A percentile compares a stretch with the other conserved stretches of the same genome.
phyloP scores from a whole-genome alignment of 148 eudicot genomes.

The Cornus controversa region DNA sequence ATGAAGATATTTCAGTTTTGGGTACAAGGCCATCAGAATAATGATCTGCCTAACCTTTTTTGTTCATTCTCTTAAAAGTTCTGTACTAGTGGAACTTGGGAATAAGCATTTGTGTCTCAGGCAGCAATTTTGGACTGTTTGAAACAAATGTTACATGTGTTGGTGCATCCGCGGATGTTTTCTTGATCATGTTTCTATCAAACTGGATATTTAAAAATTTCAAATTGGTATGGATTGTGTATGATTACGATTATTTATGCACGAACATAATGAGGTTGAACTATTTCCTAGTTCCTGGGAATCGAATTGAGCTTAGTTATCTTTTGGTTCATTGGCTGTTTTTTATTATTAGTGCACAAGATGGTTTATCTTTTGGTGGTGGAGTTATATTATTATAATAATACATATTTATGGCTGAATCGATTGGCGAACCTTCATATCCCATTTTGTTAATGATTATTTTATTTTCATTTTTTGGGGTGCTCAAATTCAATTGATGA shows the following conservation, averaged over 20 bases:
- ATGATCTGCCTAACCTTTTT: neutral
- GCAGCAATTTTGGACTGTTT: neutral
- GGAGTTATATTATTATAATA: too few relatives aligned
- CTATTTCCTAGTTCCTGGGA: neutral
- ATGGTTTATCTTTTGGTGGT: too few relatives aligned
- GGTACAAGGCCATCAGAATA: conserved; percentile 42
- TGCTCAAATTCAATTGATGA: too few relatives aligned
- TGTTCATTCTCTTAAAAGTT: neutral
- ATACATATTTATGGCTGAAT: too few relatives aligned
- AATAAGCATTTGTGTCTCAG: neutral
- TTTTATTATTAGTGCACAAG: too few relatives aligned
- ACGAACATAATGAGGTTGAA: too few relatives aligned
- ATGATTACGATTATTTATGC: neutral
- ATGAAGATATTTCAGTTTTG: conserved; percentile 43
- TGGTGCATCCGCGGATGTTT: neutral
- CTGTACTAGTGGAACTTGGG: neutral
- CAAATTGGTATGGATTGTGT: neutral
- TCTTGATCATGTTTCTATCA: neutral
- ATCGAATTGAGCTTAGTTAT: neutral
- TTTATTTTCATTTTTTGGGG: too few relatives aligned
- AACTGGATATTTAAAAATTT: neutral
- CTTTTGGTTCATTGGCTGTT: neutral
- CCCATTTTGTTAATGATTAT: too few relatives aligned
- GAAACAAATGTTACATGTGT: neutral
- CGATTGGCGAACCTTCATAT: too few relatives aligned